Evolutionary conservation across 176 grass and related monocot species (phyloP), one percentile per base, ranked within the genome.

Genomic region (Oryza australiensis): DNA sequence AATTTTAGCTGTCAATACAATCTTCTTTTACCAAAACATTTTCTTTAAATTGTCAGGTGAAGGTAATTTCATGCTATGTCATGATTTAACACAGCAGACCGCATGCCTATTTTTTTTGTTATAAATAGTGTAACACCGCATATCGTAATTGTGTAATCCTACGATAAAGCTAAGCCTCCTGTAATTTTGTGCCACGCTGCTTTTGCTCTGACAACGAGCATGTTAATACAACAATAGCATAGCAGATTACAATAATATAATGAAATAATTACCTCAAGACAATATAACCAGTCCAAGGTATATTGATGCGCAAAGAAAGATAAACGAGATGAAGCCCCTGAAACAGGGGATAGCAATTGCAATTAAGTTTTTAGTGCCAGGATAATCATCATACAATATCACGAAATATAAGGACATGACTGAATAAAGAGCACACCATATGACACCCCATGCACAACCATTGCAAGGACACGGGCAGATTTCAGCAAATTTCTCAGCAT

Each of bases 401-500:
- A 83, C 18, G 30, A 29, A 9, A 84, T 18, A 41, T 40, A 79
- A 72, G 5, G 15, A 22, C 38, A 38, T 45, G 13, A 57, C 18
- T 76, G 40, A 86, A 78, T 76, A 0, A 16, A 51, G 59, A 70
- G 73, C 90, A 70, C 63, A 99, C 96, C 96, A 99, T 88, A 99
- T 95, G 32, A 95, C 85, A 33, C 93, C 96, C 93, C 96, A 95
- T 57, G 57, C 96, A 85, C 82, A 66, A 78, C 96, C 96, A 80
- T 82, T 95, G 85, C 93, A 99, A 66, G 93, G 93, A 55, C 96
- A 99, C 68, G 96, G 93, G 80, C 96, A 99, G 37, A 99, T 95
- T 84, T 99, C 93, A 81, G 96, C 96, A 75, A 99, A 95, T 74
- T 99, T 99, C 88, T 99, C 96, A 26, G 93, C 96, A 85, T 99